Base-by-base conservation (phyloP, 176 grass and related monocot species). In the Ananas comosus region DNA sequence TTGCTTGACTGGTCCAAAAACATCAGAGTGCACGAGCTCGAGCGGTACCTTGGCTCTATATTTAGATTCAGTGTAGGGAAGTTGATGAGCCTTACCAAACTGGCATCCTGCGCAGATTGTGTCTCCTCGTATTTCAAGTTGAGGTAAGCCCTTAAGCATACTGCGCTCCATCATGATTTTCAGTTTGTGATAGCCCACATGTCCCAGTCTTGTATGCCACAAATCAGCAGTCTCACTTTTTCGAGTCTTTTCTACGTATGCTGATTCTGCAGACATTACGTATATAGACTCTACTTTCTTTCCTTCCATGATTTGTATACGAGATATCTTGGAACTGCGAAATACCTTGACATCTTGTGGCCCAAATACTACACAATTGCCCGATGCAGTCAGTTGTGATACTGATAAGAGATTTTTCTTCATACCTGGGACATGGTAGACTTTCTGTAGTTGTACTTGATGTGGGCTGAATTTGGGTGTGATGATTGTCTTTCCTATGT, bases 1-100 rank as follows among this genome's bases (percentile, higher is more conserved):
- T 63, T 73, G 71, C 56, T 73, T 73, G 12, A 63, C 1, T 4
- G 8, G n/a, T 63, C 65, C 82, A 12, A 84, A 79, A 1, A 76
- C 53, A 66, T 84, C 1, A 3, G 2, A 80, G 66, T 71, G 71
- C 22, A 80, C 49, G 11, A 79, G 53, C 57, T 85, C 82, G 2
- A 80, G 28, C 48, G 48, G 13, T 3, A 2, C 29, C 65, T 80
- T 66, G 1, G 11, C 67, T 65, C 0, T 3, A 23, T 64, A 65
- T 10, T 1, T n/a, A n/a, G 65, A 79, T 13, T 65, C 25, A 12
- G 78, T 14, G 6, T 69, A 74, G 50, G 70, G 33, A 24, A 24
- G 23, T 24, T 24, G 23, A 24, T 24, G 23, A 24, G 23, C 23
- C 23, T 24, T 24, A 24, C 23, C 23, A 24, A 24, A 24, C 23